Evolutionary conservation across 768 basidiomycete genomes (phyloP).

Genomic region (Porphyrellus cyaneotinctus): DNA sequence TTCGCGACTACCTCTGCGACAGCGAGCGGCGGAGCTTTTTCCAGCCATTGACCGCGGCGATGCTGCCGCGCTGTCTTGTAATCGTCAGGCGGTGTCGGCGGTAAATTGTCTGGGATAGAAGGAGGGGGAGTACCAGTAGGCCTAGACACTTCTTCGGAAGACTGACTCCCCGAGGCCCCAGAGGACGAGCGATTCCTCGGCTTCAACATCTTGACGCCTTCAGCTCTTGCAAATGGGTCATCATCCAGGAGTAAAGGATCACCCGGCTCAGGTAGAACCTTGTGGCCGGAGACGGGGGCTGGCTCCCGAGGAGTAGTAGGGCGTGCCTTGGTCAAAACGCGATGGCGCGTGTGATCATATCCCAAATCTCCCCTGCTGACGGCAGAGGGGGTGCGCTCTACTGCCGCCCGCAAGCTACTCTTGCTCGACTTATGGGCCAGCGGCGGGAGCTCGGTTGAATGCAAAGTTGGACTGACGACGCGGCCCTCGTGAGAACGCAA

Average conservation of each 20-base stretch:
- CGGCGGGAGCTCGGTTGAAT: conserved; percentile 14
- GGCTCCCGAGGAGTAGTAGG: conserved; percentile 32
- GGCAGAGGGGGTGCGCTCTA: conserved; percentile 13
- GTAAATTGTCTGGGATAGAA: background rate
- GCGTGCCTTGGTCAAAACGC: conserved; percentile 31
- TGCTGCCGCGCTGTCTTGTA: conserved; percentile 40
- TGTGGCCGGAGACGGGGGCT: conserved; percentile 8
- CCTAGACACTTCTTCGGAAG: background rate
- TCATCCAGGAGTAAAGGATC: conserved; percentile 28
- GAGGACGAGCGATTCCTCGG: conserved; percentile 5
- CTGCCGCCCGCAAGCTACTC: background rate
- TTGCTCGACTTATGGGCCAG: conserved; percentile 17
- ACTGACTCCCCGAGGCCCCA: background rate
- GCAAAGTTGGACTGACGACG: background rate
- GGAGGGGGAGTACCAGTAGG: background rate
- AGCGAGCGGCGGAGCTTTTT: conserved; percentile 35
- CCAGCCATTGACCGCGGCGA: conserved; percentile 38
- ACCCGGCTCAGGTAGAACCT: conserved; percentile 9
- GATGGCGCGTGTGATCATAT: conserved; percentile 18
- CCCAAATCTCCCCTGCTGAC: conserved; percentile 6
- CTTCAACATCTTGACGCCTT: conserved; percentile 49
- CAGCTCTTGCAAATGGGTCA: conserved; percentile 49
- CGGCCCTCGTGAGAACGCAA: background rate
- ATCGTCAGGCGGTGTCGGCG: conserved; percentile 31
- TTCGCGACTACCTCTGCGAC: conserved; percentile 32